Evolutionary conservation across 208 protist genomes (phyloP).

Genomic region (Wallacemonas sp.): DNA sequence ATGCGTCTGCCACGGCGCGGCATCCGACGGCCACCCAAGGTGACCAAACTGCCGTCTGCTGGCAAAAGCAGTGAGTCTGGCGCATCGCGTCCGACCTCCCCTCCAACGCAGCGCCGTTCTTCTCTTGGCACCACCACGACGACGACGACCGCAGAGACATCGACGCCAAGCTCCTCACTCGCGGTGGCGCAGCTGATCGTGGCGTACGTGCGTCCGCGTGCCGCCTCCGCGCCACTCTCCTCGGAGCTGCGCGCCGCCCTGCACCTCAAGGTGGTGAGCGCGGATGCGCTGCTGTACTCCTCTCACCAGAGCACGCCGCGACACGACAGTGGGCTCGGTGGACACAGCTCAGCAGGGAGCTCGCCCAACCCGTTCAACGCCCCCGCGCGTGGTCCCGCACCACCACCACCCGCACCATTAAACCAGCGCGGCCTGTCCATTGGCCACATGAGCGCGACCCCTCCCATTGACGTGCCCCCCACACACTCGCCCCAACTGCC

Average conservation of each 20-base stretch:
- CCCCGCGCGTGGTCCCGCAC: neutral
- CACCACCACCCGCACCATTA: too few relatives aligned
- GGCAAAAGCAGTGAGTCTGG: too few relatives aligned
- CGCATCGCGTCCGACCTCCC: too few relatives aligned
- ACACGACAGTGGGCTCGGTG: neutral
- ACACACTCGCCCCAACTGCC: too few relatives aligned
- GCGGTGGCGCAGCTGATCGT: slow-evolving; percentile 4
- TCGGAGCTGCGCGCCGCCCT: slow-evolving; percentile 26
- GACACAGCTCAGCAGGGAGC: neutral
- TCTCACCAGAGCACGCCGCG: slow-evolving; percentile 25
- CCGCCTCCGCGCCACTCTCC: slow-evolving; percentile 29
- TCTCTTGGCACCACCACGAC: too few relatives aligned
- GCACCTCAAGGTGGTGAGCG: slow-evolving; percentile 26
- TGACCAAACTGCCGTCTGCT: neutral
- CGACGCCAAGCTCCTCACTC: too few relatives aligned
- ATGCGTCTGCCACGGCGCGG: neutral
- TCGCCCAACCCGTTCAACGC: neutral
- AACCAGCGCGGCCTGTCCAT: too few relatives aligned
- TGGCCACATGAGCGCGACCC: too few relatives aligned
- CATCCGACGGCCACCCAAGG: too few relatives aligned
- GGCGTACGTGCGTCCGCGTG: slow-evolving; percentile 20
- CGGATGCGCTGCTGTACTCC: slow-evolving; percentile 28
- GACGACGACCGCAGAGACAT: too few relatives aligned
- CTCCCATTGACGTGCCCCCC: too few relatives aligned
- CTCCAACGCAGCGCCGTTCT: too few relatives aligned